Evolutionary conservation across 306 rosid genomes (phyloP).

Genomic region (Fragaria ananassa): DNA sequence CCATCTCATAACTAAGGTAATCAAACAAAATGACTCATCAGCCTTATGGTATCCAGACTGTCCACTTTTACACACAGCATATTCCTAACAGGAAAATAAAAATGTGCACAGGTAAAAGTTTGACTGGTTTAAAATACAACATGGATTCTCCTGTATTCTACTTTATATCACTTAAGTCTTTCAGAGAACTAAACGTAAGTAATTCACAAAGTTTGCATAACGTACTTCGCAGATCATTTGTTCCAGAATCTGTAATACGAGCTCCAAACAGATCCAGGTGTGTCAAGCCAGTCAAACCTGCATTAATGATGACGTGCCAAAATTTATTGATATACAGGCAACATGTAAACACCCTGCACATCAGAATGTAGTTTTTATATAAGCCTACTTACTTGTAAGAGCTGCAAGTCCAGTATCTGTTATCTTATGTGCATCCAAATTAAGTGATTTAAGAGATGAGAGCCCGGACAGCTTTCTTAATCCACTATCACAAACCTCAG

Average conservation of each 20-base stretch:
- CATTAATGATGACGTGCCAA: conserved; percentile 12
- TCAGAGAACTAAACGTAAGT: background rate
- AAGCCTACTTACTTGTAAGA: conserved; percentile 61
- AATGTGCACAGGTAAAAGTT: background rate
- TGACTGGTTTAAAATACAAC: background rate
- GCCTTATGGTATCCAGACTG: background rate
- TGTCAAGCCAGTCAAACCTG: conserved; percentile 84
- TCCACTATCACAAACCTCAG: conserved; percentile 60
- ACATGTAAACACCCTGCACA: background rate
- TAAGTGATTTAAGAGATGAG: conserved; percentile 82
- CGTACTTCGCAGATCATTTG: conserved; percentile 70
- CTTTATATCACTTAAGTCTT: background rate
- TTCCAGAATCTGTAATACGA: conserved; percentile 80
- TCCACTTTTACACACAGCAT: background rate
- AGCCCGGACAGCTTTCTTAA: conserved; percentile 72
- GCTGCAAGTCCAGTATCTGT: conserved; percentile 77
- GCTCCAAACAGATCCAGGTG: conserved; percentile 97
- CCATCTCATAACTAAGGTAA: background rate
- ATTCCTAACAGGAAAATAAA: background rate
- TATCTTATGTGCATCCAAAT: conserved; percentile 86
- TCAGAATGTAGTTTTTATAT: background rate
- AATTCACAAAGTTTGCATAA: conserved; percentile 1
- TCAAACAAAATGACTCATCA: background rate
- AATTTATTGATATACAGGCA: background rate
- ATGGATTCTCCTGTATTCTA: background rate